Percentiles rank a stretch among this genome's conserved stretches.
Evolutionary conservation across 306 rosid genomes (phyloP).

Genomic region (Rosa lucieae): DNA sequence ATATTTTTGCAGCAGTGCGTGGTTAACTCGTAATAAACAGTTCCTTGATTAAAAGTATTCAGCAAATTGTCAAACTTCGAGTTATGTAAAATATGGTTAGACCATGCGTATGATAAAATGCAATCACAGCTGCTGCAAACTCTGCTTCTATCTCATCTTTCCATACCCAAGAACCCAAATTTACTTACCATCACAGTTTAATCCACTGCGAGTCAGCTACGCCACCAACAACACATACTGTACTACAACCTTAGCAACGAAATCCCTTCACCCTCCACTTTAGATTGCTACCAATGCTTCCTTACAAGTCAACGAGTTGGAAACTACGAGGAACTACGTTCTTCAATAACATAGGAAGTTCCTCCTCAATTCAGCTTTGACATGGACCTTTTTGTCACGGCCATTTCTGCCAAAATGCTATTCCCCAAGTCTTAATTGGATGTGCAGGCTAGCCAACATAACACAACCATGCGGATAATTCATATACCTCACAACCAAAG

Average conservation of each 20-base stretch:
- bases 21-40: neutral
- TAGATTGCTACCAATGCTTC: neutral
- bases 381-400: neutral
- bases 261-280: neutral
- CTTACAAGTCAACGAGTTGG: neutral
- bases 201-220: neutral
- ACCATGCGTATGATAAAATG: neutral
- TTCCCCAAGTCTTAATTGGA: neutral
- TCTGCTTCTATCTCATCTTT: neutral
- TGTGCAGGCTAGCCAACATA: neutral
- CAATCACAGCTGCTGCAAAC: neutral
- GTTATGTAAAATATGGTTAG: neutral
- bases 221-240: neutral
- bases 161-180: neutral
- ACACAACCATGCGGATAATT: neutral
- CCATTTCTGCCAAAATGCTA: neutral
- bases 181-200: neutral
- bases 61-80: neutral
- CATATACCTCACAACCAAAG: neutral
- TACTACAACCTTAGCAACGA: neutral
- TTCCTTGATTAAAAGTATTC: neutral
- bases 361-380: neutral
- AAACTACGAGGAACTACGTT: neutral
- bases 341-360: neutral
- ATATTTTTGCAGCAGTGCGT: neutral